Evolutionary conservation across 1,284 basidiomycete genomes (phyloP), one percentile per base, ranked within the genome.

Genomic region (Clitocybe nebularis): DNA sequence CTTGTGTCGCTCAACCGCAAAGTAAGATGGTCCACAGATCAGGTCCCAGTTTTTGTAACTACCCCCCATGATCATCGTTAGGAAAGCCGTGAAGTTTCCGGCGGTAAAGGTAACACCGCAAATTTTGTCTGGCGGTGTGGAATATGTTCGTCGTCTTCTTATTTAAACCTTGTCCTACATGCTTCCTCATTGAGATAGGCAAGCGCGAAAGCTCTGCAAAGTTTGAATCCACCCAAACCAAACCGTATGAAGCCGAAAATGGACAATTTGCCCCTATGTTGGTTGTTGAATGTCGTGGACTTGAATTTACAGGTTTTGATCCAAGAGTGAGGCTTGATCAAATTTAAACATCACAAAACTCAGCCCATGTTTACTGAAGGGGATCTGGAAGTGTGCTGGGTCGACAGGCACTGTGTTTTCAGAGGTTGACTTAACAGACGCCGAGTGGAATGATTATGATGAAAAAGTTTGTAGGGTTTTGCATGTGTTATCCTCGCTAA

Each of bases 401-500:
- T 56, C 52, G 22, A 78, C 69, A 0, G 72, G 74, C 3, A 75
- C 72, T 0, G 46, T 60, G 1, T 89, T 89, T 53, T 28, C 62
- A n/a, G 77, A 87, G 3, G 72, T 88, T 9, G 78, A 81, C 34
- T 61, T 89, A 20, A 62, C 64, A 7, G 77, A 81, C 5, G 72
- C 68, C 8, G 84, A 88, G 62, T 90, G 88, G 88, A 73, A 71
- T 8, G 87, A 89, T 51, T 90, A 90, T 50, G 88, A 90, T 53
- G 87, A 89, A 58, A 86, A 88, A 72, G 87, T 82, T 39, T 39
- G 61, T 47, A 37, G 20, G 23, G 40, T 24, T 10, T 32, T 20
- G 1, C 23, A 32, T 36, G 34, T 14, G 17, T 24, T 28, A 22
- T 38, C 23, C 6, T 21, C 29, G 33, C 41, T 40, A 34, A 4